These are phyloP conservation scores for Kandelia obovata DNA, from an alignment of 345 rosid species.

Conservation along the genomic window DNA sequence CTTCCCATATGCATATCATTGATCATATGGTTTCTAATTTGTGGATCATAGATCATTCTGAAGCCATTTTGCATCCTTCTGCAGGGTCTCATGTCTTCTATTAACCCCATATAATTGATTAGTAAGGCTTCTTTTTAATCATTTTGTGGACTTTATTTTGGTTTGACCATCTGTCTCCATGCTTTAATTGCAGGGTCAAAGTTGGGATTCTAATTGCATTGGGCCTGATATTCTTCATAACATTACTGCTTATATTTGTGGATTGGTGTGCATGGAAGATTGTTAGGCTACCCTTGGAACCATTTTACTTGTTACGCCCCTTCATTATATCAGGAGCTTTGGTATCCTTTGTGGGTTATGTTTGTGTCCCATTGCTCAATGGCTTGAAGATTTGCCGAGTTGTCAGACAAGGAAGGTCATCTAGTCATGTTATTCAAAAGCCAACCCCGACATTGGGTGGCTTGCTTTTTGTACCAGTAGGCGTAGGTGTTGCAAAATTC, in stretches of 20 bases:
- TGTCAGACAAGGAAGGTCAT: slow-evolving; percentile 40
- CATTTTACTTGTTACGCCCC: slow-evolving; percentile 63
- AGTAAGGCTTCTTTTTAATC: neutral
- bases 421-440: slow-evolving; percentile 40
- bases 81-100: too few relatives aligned
- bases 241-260: slow-evolving; percentile 48
- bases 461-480: slow-evolving; percentile 66
- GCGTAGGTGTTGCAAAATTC: slow-evolving; percentile 61
- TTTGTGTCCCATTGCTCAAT: slow-evolving; percentile 65
- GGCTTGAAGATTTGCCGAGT: slow-evolving; percentile 47
- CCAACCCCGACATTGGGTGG: slow-evolving; percentile 90
- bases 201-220: slow-evolving; percentile 55
- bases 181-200: slow-evolving; percentile 52
- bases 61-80: too few relatives aligned
- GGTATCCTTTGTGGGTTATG: slow-evolving; percentile 59
- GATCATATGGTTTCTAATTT: too few relatives aligned
- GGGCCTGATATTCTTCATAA: slow-evolving; percentile 58
- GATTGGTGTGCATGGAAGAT: slow-evolving; percentile 95
- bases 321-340: slow-evolving; percentile 58
- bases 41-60: too few relatives aligned
- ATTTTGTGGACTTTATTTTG: neutral
- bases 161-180: slow-evolving; percentile 5
- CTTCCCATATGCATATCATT: too few relatives aligned
- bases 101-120: neutral
- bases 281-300: slow-evolving; percentile 73